Evolutionary conservation across 2,329 filamentous ascomycete species (phyloP).

Genomic region (Xylariomycetidae sp.): DNA sequence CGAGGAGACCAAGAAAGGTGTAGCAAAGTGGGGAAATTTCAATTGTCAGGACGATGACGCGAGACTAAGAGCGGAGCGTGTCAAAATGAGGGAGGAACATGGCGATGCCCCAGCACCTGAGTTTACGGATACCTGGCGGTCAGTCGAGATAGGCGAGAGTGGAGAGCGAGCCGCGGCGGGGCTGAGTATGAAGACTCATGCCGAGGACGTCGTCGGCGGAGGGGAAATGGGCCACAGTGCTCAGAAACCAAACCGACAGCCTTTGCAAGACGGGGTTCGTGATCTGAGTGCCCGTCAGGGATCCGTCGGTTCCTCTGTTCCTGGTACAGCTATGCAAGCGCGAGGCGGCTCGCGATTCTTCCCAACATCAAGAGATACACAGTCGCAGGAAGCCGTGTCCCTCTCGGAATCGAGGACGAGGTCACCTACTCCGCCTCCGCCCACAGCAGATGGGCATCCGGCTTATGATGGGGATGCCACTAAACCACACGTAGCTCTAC

Average conservation of each 20-base stretch:
- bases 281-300: too few relatives aligned
- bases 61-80: constrained; percentile 32
- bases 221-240: too few relatives aligned
- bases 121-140: constrained; percentile 53
- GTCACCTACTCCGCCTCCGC: constrained; percentile 69
- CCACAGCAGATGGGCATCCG: constrained; percentile 65
- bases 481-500: constrained; percentile 66
- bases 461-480: constrained; percentile 63
- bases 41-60: constrained; percentile 38
- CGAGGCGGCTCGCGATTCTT: constrained; percentile 58
- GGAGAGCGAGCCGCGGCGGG: constrained; percentile 30
- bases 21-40: constrained; percentile 18
- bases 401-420: constrained; percentile 36
- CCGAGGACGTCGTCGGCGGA: constrained; percentile 6
- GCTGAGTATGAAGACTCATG: constrained; percentile 12
- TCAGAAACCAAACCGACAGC: too few relatives aligned
- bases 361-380: constrained; percentile 45
- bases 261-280: too few relatives aligned
- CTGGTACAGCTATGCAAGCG: constrained; percentile 32
- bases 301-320: constrained; percentile 4
- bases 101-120: constrained; percentile 39
- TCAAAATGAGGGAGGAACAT: constrained; percentile 37
- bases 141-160: constrained; percentile 31
- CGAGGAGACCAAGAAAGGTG: not conserved
- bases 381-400: constrained; percentile 34